Evolutionary conservation across 2,329 filamentous ascomycete genomes (phyloP), one percentile per base, ranked within the genome.

Genomic region (Colletotrichum theobromicola): DNA sequence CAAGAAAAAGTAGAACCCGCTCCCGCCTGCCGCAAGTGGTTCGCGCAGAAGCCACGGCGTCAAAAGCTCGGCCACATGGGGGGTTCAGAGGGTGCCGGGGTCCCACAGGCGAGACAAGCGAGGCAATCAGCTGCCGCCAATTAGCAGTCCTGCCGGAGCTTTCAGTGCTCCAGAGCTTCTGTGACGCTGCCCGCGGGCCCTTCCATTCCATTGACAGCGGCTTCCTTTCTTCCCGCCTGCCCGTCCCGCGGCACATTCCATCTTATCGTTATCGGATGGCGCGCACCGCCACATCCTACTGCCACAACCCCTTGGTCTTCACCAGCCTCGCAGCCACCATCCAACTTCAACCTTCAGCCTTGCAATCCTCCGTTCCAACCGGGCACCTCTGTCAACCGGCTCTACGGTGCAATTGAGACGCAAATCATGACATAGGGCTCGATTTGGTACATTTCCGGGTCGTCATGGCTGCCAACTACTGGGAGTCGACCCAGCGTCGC

Each of bases 401-500:
- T 30, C 15, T 3, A 34, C 21, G 26, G 5, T 26, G 35, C 34
- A 30, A 30, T 46, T 46, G 34, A 21, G 32, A 50, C 67, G 46
- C 70, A 57, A 62, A 67, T 18, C 55, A 74, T 74, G 70, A 50
- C 62, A 66, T 70, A 72, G 57, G 30, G 21, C 28, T 42, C 16
- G 69, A 24, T 34, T 8, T 9, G 63, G 34, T 32, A 35, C 42
- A 21, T 7, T 18, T 55, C 57, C 50, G 26, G 72, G 55, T 75
- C 72, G 80, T 73, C 67, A 98, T 98, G 96, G 95, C 96, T 37
- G 94, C 96, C 82, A 98, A 96, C 85, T 99, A 96, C 87, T 99
- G 96, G 96, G 94, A 95, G 77, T 98, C 97, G 70, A 97, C 95
- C 30, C 97, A 99, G 85, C 91, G 93, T 79, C 93, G 92, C 78